Conservation (phyloP, 768 basidiomycete species). For the Xerocomus spinulosus region DNA sequence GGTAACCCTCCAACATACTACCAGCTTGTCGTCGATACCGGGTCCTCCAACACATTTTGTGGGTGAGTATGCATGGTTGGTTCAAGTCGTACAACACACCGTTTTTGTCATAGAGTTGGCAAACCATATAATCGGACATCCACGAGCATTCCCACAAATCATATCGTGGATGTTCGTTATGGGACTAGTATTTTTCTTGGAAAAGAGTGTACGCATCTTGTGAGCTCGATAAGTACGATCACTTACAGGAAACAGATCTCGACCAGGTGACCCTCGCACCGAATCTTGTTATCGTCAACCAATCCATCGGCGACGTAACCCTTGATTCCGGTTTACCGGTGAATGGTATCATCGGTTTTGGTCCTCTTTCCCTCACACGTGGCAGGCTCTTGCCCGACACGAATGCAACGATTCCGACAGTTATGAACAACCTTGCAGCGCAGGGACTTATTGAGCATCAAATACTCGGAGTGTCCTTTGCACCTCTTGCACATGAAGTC, state of each 20-base stretch:
- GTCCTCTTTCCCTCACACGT: neutral
- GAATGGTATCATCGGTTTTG: neutral
- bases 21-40: constrained; percentile 30
- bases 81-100: neutral
- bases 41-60: constrained; percentile 30
- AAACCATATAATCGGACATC: neutral
- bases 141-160: neutral
- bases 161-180: neutral
- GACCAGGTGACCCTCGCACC: constrained; percentile 1
- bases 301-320: neutral
- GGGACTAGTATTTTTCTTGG: neutral
- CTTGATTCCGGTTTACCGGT: neutral
- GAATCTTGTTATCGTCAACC: neutral
- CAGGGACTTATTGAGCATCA: neutral
- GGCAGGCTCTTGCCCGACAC: neutral
- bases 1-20: constrained; percentile 26
- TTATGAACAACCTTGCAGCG: neutral
- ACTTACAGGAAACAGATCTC: neutral
- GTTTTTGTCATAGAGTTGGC: neutral
- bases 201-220: neutral
- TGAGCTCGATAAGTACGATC: neutral
- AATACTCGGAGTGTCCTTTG: neutral
- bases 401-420: neutral
- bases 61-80: constrained; percentile 1
- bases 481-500: no score